Conservation (phyloP, 2,329 filamentous ascomycete species). For the Sclerotinia minor region DNA sequence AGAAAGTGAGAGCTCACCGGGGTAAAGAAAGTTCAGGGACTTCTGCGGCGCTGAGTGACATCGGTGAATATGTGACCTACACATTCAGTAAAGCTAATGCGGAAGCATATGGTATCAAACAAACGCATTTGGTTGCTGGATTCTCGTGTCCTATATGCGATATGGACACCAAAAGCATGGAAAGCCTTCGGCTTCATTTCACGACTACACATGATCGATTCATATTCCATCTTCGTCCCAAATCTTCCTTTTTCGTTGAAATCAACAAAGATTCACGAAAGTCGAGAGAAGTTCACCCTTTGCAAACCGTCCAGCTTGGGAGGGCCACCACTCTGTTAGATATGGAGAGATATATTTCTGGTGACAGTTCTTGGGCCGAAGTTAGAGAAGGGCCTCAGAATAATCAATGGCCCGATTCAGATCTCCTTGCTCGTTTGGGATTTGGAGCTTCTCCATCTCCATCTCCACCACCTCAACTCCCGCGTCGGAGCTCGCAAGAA, state of each 20-base stretch:
- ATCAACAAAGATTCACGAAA: constrained; percentile 30
- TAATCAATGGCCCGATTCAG: constrained; percentile 33
- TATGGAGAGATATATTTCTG: constrained; percentile 47
- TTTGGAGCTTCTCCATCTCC: constrained; percentile 32
- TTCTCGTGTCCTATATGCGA: constrained; percentile 37
- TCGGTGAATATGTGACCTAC: constrained; percentile 36
- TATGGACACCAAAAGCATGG: constrained; percentile 26
- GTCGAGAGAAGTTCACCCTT: constrained; percentile 39
- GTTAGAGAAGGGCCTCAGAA: constrained; percentile 47
- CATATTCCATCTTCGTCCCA: constrained; percentile 41
- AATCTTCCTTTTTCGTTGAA: constrained; percentile 47
- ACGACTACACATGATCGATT: constrained; percentile 34
- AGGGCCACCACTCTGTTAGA: constrained; percentile 49
- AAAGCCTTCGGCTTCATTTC: constrained; percentile 36
- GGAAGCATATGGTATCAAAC: constrained; percentile 30
- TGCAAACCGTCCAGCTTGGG: constrained; percentile 48
- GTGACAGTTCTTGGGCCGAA: constrained; percentile 50
- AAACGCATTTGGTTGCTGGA: constrained; percentile 31
- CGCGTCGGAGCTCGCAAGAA: constrained; percentile 38
- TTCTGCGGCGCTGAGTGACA: constrained; percentile 29
- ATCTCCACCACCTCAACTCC: constrained; percentile 35
- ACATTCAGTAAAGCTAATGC: constrained; percentile 34
- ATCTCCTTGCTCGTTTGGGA: constrained; percentile 27
- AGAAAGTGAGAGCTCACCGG: constrained; percentile 49
- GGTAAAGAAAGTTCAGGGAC: constrained; percentile 38